phyloP scores from a whole-genome alignment of 164 flowering plant species.

The Santalum album region DNA sequence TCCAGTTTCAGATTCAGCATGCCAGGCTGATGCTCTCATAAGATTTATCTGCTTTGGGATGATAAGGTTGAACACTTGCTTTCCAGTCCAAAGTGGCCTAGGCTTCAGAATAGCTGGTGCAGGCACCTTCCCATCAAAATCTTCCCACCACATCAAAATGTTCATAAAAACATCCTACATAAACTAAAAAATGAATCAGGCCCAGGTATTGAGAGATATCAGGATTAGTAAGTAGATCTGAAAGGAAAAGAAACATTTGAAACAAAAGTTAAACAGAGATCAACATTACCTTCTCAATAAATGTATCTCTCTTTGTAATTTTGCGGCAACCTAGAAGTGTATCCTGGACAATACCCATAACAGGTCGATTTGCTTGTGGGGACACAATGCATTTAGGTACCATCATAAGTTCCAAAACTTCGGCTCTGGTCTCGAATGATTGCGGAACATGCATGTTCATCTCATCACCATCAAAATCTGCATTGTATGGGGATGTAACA shows the following conservation, averaged over 20 bases:
- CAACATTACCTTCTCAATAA: conserved; percentile 74
- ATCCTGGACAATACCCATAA: conserved; percentile 99
- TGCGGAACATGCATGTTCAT: conserved; percentile 99
- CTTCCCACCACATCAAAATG: conserved; percentile 99
- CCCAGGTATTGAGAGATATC: neutral
- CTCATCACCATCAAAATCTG: conserved; percentile 99
- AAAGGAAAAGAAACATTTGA: too few species aligned
- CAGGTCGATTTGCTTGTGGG: conserved; percentile 93
- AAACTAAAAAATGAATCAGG: neutral
- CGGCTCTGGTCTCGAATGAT: conserved; percentile 99
- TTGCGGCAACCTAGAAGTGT: conserved; percentile 95
- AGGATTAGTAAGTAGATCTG: too few species aligned
- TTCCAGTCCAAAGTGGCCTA: conserved; percentile 96
- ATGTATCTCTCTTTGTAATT: conserved; percentile 92
- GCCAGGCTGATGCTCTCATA: conserved; percentile 81
- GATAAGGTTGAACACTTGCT: conserved; percentile 94
- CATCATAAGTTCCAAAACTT: conserved; percentile 97
- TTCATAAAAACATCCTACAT: conserved; percentile 97
- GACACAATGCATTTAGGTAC: conserved; percentile 99
- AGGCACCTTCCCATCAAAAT: conserved; percentile 97
- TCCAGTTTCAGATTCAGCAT: conserved; percentile 70
- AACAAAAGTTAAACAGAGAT: neutral
- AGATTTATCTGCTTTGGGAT: conserved; percentile 98
- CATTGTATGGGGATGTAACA: conserved; percentile 98
- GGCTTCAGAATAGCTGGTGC: conserved; percentile 94